A percentile compares a stretch with the other conserved stretches of the same genome.
phyloP scores from a whole-genome alignment of 192 early-diverging fungal genomes.

The Entomortierella beljakovae region DNA sequence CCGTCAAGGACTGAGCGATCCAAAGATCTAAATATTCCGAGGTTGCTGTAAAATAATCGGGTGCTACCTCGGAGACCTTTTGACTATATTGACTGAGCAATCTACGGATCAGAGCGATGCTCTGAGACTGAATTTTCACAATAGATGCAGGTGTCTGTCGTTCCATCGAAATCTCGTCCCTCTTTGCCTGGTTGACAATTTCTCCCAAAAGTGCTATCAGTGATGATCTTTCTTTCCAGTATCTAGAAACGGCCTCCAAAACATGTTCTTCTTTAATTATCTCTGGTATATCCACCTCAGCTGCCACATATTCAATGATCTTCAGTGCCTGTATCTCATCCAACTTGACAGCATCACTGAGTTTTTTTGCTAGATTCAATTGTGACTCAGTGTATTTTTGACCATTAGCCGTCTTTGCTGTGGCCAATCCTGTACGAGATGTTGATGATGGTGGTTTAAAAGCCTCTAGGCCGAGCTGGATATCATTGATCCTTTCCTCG shows the following conservation, averaged over 20 bases:
- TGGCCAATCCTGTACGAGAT: slow-evolving; percentile 42
- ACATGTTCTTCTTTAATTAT: slow-evolving; percentile 27
- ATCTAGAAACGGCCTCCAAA: slow-evolving; percentile 13
- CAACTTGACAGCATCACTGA: slow-evolving; percentile 53
- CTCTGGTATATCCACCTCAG: slow-evolving; percentile 21
- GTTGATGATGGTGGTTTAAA: slow-evolving; percentile 47
- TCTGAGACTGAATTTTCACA: slow-evolving; percentile 21
- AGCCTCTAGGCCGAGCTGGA: slow-evolving; percentile 51
- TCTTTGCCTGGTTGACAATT: slow-evolving; percentile 15
- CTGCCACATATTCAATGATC: slow-evolving; percentile 19
- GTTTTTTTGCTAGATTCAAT: slow-evolving; percentile 49
- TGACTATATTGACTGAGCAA: slow-evolving; percentile 22
- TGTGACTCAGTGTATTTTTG: slow-evolving; percentile 51
- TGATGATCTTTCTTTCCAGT: slow-evolving; percentile 42
- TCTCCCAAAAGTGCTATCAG: slow-evolving; percentile 24
- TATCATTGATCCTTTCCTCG: slow-evolving; percentile 33
- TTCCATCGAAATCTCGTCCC: background rate
- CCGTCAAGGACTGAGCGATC: slow-evolving; percentile 56
- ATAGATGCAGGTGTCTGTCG: slow-evolving; percentile 12
- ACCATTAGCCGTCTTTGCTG: slow-evolving; percentile 33
- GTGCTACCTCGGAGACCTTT: slow-evolving; percentile 23
- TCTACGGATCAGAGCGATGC: slow-evolving; percentile 10
- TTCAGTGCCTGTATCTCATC: slow-evolving; percentile 55
- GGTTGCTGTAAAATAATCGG: slow-evolving; percentile 28
- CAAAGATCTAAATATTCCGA: slow-evolving; percentile 31